Base-by-base conservation (phyloP, 2,329 filamentous ascomycete genomes). In the Ophiognomonia clavigignenti-juglandacearum region DNA sequence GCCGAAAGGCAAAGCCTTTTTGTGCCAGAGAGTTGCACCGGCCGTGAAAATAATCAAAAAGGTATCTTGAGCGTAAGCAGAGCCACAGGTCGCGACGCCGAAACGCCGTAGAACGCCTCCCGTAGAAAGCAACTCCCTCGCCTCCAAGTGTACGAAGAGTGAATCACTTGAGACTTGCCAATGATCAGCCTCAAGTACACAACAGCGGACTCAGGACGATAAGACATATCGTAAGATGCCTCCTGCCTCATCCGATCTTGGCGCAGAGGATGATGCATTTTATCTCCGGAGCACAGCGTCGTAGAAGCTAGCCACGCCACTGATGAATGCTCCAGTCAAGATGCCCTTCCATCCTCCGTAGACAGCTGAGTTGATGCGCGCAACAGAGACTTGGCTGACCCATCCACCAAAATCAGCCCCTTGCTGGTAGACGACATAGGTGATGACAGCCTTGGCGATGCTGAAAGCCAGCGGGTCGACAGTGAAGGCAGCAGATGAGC, bases 391-490 rank as follows among this genome's bases (percentile, higher is more conserved):
- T 23, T 74, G 70, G 48, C 78, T 73, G 48, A 88, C 71, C 44
- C 82, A 71, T 26, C 85, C 84, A 39, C 77, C 72, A 47, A 85
- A 77, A 39, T 75, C 79, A 42, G 78, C 75, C 27, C 78, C 80
- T 62, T 85, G 81, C 9, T 76, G 80, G 62, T 91, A 96, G 16
- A 96, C 83, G 27, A 92, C 76, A 64, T 86, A 96, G 7, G 87
- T 83, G 50, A 91, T 67, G 45, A 97, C 64, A 0, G 86, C 91
- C 72, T 96, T 96, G 57, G 81, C 81, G 48, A 97, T 83, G 70
- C 91, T 95, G 70, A 95, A 98, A 19, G 85, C 86, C 61, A 97
- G 71, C 4, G 91, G 91, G 63, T 98, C 93, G 54, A 92, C 82
- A 6, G 74, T 70, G 54, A 84, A 82, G 54, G 80, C 77, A 32